Evolutionary conservation across 108 stramenopile genomes (phyloP), one percentile per base, ranked within the genome.

Genomic region (Cyclotella atomus): DNA sequence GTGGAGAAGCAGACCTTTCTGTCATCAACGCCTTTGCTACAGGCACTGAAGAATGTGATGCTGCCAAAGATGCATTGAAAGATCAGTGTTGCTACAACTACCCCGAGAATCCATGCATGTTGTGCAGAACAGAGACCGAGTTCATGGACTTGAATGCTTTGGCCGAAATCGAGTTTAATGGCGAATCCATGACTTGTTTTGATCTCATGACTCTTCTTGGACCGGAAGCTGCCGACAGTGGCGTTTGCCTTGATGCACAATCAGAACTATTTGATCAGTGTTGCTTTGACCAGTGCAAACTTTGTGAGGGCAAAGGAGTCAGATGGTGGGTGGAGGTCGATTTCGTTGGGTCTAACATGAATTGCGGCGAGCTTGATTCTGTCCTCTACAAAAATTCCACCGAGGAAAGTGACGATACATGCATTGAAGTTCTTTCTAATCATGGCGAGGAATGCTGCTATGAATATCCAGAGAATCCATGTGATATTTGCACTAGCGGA

Each of bases 321-420:
- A 68, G 72, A 66, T 80, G 79, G 79, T 80, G 79, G 79, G 47
- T 60, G 53, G 71, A 80, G 46, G 62, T 80, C 28, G 72, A 80
- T 45, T 80, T 66, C 33, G 61, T 73, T 59, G 79, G 66, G 2
- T 33, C 56, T 19, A 47, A 69, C 20, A 46, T 80, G 12, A 80
- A 73, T 36, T 80, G 79, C 28, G 79, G 79, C 23, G 79, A 80
- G 45, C 71, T 80, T 43, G 68, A 73, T 55, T 63, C 72, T 20
- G 9, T 73, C 0, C 62, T 80, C 3, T 80, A 70, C 43, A 34
- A 71, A 14, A 69, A 80, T 38, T 56, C 65, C 21, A 73, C 68
- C 0, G 61, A 54, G 21, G 79, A 47, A n/a, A 68, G 52, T 0
- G 55, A 57, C 27, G 72, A 80, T 2, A 46, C 56, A 33, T 80